These are phyloP conservation scores for Auriscalpium orientale DNA, from an alignment of 768 basidiomycete species.

Conservation along the genomic window DNA sequence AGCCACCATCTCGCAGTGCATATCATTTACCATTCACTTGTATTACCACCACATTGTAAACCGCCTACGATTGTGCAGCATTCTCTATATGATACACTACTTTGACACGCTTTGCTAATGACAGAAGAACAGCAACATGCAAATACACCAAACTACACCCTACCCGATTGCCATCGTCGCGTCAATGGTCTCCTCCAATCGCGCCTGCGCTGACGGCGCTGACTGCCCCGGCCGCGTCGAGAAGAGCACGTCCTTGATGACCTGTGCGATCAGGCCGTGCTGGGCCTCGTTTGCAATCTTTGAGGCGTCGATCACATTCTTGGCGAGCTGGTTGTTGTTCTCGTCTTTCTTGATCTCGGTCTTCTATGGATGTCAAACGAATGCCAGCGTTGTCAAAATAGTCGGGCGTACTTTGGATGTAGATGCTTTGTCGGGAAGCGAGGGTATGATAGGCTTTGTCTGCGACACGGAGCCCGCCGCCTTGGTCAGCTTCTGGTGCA, in stretches of 20 bases:
- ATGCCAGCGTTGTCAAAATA: neutral
- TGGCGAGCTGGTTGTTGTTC: conserved; percentile 56
- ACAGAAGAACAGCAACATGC: too few relatives aligned
- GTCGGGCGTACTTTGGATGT: conserved; percentile 33
- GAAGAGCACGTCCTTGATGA: conserved; percentile 90
- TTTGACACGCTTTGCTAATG: too few relatives aligned
- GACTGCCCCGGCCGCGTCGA: conserved; percentile 38
- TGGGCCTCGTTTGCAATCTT: conserved; percentile 89
- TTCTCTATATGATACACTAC: too few relatives aligned
- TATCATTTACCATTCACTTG: neutral
- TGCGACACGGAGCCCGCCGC: conserved; percentile 50
- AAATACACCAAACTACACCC: neutral
- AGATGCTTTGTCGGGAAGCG: conserved; percentile 43
- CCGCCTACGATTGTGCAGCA: too few relatives aligned
- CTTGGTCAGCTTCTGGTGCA: conserved; percentile 82
- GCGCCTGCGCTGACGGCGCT: conserved; percentile 7
- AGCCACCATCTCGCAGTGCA: neutral
- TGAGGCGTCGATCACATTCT: conserved; percentile 90
- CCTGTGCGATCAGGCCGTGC: conserved; percentile 88
- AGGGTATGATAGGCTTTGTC: conserved; percentile 43
- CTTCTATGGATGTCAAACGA: conserved; percentile 20
- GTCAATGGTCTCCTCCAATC: conserved; percentile 25
- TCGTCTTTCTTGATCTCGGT: conserved; percentile 84
- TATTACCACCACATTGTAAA: neutral
- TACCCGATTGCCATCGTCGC: conserved; percentile 30